Evolutionary conservation across 768 basidiomycete genomes (phyloP).

Genomic region (Pulveroboletus frians): DNA sequence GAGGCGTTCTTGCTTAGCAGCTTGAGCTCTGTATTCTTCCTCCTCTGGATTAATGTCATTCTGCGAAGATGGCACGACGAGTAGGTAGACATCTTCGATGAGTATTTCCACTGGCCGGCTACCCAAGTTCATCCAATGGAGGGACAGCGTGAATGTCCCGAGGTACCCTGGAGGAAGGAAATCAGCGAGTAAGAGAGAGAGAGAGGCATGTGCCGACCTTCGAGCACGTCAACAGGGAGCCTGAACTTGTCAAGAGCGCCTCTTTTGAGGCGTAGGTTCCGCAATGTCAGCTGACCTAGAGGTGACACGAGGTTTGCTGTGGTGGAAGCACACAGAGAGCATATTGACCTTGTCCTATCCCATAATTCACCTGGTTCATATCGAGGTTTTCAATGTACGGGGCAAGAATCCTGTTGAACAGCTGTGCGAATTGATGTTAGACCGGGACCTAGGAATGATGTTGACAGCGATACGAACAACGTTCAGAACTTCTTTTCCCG

Average conservation of each 20-base stretch:
- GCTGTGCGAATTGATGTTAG: conserved; percentile 29
- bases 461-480: conserved; percentile 40
- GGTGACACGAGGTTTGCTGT: conserved; percentile 4
- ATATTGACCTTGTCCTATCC: conserved; percentile 71
- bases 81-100: conserved; percentile 91
- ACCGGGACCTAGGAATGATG: neutral
- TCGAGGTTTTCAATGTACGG: conserved; percentile 97
- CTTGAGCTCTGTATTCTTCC: conserved; percentile 76
- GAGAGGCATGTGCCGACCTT: conserved; percentile 47
- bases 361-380: conserved; percentile 91
- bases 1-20: conserved; percentile 83
- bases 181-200: neutral
- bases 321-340: neutral
- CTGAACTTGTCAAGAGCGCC: conserved; percentile 93
- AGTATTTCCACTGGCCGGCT: conserved; percentile 87
- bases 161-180: conserved; percentile 57
- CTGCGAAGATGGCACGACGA: conserved; percentile 79
- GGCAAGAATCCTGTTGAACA: conserved; percentile 88
- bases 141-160: conserved; percentile 78
- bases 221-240: conserved; percentile 89
- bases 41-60: conserved; percentile 71
- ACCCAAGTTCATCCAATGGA: conserved; percentile 86
- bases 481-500: conserved; percentile 79
- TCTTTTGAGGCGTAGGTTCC: conserved; percentile 83
- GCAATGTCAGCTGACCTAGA: conserved; percentile 70